Evolutionary conservation across 2,329 filamentous ascomycete species (phyloP).

Genomic region (Lachnellula willkommii): DNA sequence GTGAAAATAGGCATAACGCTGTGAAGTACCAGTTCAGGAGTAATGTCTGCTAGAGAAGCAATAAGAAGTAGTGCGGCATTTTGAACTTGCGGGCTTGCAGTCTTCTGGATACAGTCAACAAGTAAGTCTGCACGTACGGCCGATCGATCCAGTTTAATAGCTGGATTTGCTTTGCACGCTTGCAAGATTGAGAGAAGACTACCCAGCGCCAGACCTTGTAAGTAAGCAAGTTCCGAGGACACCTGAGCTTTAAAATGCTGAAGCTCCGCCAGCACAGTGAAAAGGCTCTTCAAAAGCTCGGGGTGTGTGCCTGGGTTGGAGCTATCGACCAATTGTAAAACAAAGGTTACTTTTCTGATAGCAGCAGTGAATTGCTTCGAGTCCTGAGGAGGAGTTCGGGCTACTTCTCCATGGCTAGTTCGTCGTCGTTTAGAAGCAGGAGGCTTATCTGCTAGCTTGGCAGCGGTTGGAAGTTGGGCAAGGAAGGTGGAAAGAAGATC

Average conservation of each 20-base stretch:
- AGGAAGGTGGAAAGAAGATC: conserved; percentile 68
- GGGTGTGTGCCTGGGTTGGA: conserved; percentile 71
- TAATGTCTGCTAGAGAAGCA: conserved; percentile 77
- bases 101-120: conserved; percentile 89
- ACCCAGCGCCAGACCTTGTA: conserved; percentile 78
- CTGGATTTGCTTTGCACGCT: conserved; percentile 58
- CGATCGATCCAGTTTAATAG: conserved; percentile 66
- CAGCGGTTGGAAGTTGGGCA: conserved; percentile 66
- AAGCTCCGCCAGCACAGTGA: conserved; percentile 78
- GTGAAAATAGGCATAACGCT: conserved; percentile 99
- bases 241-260: conserved; percentile 78
- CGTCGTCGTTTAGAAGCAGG: conserved; percentile 74
- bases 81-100: conserved; percentile 87
- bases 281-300: conserved; percentile 71
- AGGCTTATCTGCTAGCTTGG: conserved; percentile 64
- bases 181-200: conserved; percentile 81
- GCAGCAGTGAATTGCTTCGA: conserved; percentile 61
- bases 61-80: conserved; percentile 86
- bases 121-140: conserved; percentile 83
- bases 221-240: conserved; percentile 81
- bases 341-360: conserved; percentile 74
- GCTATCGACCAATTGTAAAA: conserved; percentile 80
- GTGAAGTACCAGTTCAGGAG: conserved; percentile 86
- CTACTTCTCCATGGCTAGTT: conserved; percentile 66
- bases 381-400: conserved; percentile 55